Conservation (phyloP, 306 rosid species). For the Trifolium dubium region DNA sequence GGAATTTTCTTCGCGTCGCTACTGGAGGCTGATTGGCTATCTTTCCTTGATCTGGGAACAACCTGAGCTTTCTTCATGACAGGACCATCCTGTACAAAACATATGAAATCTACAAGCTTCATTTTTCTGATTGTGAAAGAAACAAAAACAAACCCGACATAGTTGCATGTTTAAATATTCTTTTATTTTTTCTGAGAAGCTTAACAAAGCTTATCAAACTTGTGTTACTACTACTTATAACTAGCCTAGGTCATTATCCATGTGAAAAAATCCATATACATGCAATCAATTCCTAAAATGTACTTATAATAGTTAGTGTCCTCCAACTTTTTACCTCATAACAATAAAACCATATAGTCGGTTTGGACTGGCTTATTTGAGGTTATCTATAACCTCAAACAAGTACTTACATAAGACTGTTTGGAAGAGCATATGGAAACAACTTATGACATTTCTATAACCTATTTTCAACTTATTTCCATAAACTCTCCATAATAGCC, state of each 20-base stretch:
- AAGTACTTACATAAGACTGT: background rate
- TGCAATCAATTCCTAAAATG: slow-evolving; percentile 5
- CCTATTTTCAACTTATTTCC: background rate
- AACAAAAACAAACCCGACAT: slow-evolving; percentile 33
- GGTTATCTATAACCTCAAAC: background rate
- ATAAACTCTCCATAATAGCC: background rate
- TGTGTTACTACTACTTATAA: slow-evolving; percentile 5
- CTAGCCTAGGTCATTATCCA: slow-evolving; percentile 10
- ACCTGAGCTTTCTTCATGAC: slow-evolving; percentile 60
- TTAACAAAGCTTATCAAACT: slow-evolving; percentile 16
- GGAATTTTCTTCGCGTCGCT: slow-evolving; percentile 43
- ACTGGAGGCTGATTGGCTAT: slow-evolving; percentile 36
- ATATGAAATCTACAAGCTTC: slow-evolving; percentile 20
- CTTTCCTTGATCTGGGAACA: slow-evolving; percentile 58
- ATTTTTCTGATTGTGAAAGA: slow-evolving; percentile 8
- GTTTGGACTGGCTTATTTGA: background rate
- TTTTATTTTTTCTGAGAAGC: background rate
- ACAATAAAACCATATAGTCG: background rate
- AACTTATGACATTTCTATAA: background rate
- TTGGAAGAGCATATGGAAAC: background rate
- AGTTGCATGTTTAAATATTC: background rate
- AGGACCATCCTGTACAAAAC: slow-evolving; percentile 69
- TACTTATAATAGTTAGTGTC: background rate
- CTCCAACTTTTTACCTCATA: slow-evolving; percentile 14
- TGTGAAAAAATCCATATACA: slow-evolving; percentile 1